These are phyloP conservation scores for Chlamydomonas sp. DNA, from an alignment of 139 green algal species.

Conservation along the genomic window DNA sequence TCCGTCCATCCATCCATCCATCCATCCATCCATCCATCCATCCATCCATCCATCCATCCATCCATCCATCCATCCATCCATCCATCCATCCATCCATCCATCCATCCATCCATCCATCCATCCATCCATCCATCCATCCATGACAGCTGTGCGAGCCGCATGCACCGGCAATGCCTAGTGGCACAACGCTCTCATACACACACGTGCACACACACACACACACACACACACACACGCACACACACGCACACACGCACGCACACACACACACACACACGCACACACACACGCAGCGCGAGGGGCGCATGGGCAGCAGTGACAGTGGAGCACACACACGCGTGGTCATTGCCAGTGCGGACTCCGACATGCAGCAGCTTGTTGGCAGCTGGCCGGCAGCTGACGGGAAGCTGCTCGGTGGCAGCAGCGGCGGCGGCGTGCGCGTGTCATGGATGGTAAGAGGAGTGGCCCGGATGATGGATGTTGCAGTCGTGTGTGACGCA, in stretches of 20 bases:
- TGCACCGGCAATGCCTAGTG: too few species aligned
- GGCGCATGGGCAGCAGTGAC: neutral
- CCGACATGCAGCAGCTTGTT: constrained; percentile 13
- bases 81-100: too few species aligned
- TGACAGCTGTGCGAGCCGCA: too few species aligned
- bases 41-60: too few species aligned
- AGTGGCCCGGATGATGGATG: too few species aligned
- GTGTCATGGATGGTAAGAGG: constrained; percentile 4
- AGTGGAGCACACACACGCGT: neutral
- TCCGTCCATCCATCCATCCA: too few species aligned
- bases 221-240: neutral
- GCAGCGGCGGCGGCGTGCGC: neutral
- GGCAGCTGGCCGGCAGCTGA: neutral
- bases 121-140: too few species aligned
- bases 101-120: too few species aligned
- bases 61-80: too few species aligned
- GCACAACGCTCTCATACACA: too few species aligned
- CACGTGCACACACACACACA: neutral
- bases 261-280: neutral
- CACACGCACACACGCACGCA: neutral
- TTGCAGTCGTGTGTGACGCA: too few species aligned
- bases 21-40: too few species aligned
- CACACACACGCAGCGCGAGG: neutral
- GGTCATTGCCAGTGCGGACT: neutral
- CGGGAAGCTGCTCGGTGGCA: neutral